Base-by-base conservation (phyloP, 2,329 filamentous ascomycete genomes). In the Aspergillus quadricinctus region DNA sequence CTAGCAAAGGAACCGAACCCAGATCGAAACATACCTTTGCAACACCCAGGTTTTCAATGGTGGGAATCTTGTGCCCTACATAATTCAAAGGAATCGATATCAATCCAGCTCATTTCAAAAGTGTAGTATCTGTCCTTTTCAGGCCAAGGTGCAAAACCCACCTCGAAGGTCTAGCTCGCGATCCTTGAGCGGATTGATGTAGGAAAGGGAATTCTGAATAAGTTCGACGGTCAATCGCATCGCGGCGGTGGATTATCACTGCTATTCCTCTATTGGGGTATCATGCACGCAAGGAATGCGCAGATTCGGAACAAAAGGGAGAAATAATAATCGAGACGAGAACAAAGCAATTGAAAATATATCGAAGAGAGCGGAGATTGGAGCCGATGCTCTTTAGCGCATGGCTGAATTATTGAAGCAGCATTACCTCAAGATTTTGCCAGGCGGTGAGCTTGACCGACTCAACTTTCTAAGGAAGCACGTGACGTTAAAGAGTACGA, bases 91-190 rank as follows among this genome's bases (percentile, higher is more conserved):
- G 79, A 78, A 73, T 77, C 82, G 82, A 84, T 89, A 92, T 95
- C 88, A 94, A 93, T 84, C 85, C 83, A 90, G 88, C 84, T 87
- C 86, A 61, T 64, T 57, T 62, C 53, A 73, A 80, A 86, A 85
- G 86, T 92, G 90, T 90, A 96, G 91, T 86, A 96, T 94, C 92
- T 93, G 90, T 83, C 87, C 91, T 91, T 96, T 91, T 89, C 89
- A 85, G 79, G 70, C 64, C 63, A 67, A 58, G 64, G 57, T 63
- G 51, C 63, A 56, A 53, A 62, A 85, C 92, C 86, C 89, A 97
- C 94, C 94, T 96, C 94, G 88, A 70, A 99, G 90, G 82, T 97
- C 92, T 76, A 99, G 86, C 85, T 99, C 94, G 77, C 94, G 91
- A 84, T 99, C 94, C 80, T 94, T 96, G 77, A 99, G 85, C 75